Conservation (phyloP, 331 rosid species). For the Quercus tomentella region DNA sequence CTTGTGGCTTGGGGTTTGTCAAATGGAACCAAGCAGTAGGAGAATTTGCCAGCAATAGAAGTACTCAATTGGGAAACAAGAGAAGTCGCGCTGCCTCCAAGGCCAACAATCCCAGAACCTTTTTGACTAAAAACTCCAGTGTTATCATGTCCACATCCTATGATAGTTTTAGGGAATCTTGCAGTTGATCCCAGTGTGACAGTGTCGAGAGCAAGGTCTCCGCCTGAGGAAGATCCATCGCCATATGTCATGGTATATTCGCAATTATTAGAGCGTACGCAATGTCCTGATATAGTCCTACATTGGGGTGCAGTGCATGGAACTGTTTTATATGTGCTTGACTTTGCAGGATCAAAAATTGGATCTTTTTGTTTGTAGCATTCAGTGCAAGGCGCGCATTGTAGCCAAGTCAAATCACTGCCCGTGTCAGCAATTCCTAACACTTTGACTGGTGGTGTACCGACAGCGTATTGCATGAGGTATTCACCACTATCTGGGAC, state of each 20-base stretch:
- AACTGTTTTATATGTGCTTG: conserved; percentile 7
- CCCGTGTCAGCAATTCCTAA: conserved; percentile 44
- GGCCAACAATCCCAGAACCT: conserved; percentile 36
- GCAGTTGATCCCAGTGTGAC: conserved; percentile 20
- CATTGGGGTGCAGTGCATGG: conserved; percentile 18
- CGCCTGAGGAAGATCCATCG: conserved; percentile 13
- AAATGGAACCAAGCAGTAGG: conserved; percentile 42
- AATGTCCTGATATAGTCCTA: neutral
- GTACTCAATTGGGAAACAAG: conserved; percentile 31
- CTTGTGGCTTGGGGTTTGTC: neutral
- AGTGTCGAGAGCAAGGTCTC: conserved; percentile 32
- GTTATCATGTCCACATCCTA: conserved; percentile 46
- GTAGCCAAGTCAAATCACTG: conserved; percentile 52
- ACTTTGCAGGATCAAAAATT: conserved; percentile 28
- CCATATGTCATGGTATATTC: neutral
- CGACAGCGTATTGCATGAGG: conserved; percentile 33
- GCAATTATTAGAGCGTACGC: neutral
- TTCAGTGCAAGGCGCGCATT: conserved; percentile 37
- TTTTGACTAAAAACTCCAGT: neutral
- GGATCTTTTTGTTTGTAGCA: conserved; percentile 43
- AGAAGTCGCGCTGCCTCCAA: conserved; percentile 35
- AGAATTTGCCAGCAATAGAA: conserved; percentile 30
- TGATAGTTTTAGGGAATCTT: neutral
- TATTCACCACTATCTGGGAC: conserved; percentile 12
- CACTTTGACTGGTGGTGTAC: conserved; percentile 28